Evolutionary conservation across 176 grass and related monocot species (phyloP).

Genomic region (Phoenix roebelenii): DNA sequence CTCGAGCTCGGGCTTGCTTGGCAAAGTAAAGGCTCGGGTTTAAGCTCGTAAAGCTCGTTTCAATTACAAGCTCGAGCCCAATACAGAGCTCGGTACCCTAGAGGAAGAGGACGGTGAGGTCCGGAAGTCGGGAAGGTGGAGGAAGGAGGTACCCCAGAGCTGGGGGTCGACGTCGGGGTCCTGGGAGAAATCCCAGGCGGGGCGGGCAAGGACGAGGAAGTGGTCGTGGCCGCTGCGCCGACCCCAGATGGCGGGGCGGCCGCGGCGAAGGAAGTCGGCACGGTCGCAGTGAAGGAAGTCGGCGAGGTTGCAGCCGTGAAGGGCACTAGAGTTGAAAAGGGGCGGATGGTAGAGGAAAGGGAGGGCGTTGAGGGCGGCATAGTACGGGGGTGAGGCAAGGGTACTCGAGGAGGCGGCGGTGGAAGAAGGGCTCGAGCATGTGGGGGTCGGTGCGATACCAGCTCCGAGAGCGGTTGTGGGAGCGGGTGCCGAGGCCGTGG

Average conservation of each 20-base stretch:
- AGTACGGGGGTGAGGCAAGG: slow-evolving; percentile 53
- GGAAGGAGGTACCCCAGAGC: slow-evolving; percentile 57
- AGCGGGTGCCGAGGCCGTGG: too few relatives aligned
- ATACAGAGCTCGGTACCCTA: slow-evolving; percentile 10
- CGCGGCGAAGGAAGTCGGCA: slow-evolving; percentile 28
- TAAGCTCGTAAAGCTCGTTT: too few relatives aligned
- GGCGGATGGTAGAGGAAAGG: slow-evolving; percentile 43
- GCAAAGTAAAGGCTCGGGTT: too few relatives aligned
- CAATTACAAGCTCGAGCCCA: too few relatives aligned
- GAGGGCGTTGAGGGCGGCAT: slow-evolving; percentile 56
- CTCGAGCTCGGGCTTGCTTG: too few relatives aligned
- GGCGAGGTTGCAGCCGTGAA: slow-evolving; percentile 34
- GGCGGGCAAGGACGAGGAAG: slow-evolving; percentile 51
- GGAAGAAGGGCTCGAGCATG: slow-evolving; percentile 28
- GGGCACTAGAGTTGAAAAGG: slow-evolving; percentile 27
- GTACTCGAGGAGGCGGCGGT: slow-evolving; percentile 44
- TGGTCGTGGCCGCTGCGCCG: slow-evolving; percentile 50
- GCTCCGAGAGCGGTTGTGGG: too few relatives aligned
- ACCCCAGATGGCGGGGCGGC: background rate
- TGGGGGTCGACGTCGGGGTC: slow-evolving; percentile 7
- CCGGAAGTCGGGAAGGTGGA: slow-evolving; percentile 42
- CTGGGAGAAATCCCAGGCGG: slow-evolving; percentile 74
- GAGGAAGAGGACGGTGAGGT: slow-evolving; percentile 52
- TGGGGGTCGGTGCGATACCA: too few relatives aligned
- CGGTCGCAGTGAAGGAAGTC: slow-evolving; percentile 25